Base-by-base conservation (phyloP, 1,139 yeast species). In the Pichia norvegensis region DNA sequence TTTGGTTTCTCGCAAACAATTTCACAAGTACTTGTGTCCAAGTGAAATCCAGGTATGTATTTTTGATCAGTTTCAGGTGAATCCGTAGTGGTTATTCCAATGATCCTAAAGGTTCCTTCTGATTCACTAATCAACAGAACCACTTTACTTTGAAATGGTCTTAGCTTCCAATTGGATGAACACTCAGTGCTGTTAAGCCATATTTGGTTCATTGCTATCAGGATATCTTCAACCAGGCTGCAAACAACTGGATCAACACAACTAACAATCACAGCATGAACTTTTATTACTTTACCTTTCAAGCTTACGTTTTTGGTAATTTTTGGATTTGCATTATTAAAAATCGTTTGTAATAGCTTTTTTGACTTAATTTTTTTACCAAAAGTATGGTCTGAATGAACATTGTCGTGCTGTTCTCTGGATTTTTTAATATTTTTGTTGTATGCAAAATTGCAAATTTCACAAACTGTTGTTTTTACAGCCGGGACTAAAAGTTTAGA, bases 61-160 rank as follows among this genome's bases (percentile, higher is more conserved):
- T 36, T 1, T 2, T 19, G 21, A 2, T 23, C 6, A 2, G 22
- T 9, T 8, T 37, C 33, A 2, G 65, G 53, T 38, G 67, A 63
- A 49, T 71, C 75, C 1, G 67, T 65, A 2, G 78, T 69, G 21
- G 80, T 69, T 4, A 82, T 48, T 0, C 83, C 88, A 1, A 81
- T 66, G 0, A 80, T 78, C 35, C 66, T 60, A 21, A 62, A 61
- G 5, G 65, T 31, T 16, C 23, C 16, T 8, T 9, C n/a, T 4
- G 10, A 10, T 3, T 38, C 25, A 20, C 27, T 11, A 8, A 41
- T 9, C 19, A 44, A 17, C 5, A 46, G 9, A 4, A 44, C 31
- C 4, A 46, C 47, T n/a, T 38, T 41, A 27, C 43, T 27, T 9
- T 41, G 42, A 6, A 10, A 1, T 2, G 47, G 47, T 19, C 43